Evolutionary conservation across 2,329 filamentous ascomycete genomes (phyloP).

Genomic region (Sclerotinia trifoliorum): DNA sequence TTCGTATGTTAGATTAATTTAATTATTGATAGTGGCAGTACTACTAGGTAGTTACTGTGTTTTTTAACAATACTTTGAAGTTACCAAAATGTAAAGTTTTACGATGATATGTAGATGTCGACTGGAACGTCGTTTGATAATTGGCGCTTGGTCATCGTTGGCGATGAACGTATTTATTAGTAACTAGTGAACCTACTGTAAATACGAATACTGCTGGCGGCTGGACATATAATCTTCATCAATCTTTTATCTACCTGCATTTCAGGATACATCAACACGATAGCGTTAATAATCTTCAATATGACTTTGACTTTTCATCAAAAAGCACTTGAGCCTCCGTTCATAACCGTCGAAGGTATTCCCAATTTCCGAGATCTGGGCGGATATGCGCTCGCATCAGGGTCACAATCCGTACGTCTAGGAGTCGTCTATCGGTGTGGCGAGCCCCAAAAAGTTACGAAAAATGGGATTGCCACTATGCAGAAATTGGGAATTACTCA

Average conservation of each 20-base stretch:
- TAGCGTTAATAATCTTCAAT: conserved; percentile 5
- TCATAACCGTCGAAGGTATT: conserved; percentile 55
- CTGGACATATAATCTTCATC: not conserved
- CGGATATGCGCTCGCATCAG: conserved; percentile 50
- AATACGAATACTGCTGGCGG: not conserved
- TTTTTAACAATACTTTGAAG: not conserved
- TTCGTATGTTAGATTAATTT: conserved; percentile 1
- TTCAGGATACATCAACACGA: not conserved
- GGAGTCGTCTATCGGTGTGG: conserved; percentile 66
- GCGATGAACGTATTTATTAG: not conserved
- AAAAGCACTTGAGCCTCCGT: conserved; percentile 45
- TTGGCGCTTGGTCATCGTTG: conserved; percentile 8
- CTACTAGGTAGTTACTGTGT: not conserved
- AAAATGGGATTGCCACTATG: conserved; percentile 53
- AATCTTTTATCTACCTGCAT: not conserved
- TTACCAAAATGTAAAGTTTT: not conserved
- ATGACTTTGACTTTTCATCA: conserved; percentile 23
- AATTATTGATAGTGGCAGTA: not conserved
- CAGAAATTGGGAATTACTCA: conserved; percentile 57
- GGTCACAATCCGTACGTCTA: conserved; percentile 47
- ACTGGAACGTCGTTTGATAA: not conserved
- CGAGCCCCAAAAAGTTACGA: conserved; percentile 59
- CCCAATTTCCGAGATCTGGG: conserved; percentile 69
- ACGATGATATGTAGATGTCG: not conserved
- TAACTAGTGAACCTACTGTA: not conserved